Base-by-base conservation (phyloP, 2,329 filamentous ascomycete species). In the Phaeomoniella chlamydospora region DNA sequence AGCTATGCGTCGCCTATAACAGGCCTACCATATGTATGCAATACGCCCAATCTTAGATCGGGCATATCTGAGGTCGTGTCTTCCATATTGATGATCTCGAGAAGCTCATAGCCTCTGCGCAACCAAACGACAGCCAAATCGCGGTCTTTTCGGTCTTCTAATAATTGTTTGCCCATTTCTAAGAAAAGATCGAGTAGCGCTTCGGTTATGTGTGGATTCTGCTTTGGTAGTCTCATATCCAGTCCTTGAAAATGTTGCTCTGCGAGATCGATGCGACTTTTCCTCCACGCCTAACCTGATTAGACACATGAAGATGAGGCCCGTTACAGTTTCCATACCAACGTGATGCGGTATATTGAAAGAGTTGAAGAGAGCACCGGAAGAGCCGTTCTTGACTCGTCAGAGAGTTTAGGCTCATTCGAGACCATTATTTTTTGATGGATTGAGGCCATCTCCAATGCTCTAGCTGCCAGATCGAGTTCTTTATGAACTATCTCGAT, bases 251-350 rank as follows among this genome's bases (percentile, higher is more conserved):
- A 87, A 65, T 90, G 74, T 53, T 84, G 74, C 37, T 93, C 83
- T 17, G 83, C 82, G 33, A 86, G 70, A 39, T 88, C 80, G 11
- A 80, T 63, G 29, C 78, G 72, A 29, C 72, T 66, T 49, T 86
- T 77, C 46, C 76, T 74, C 76, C 79, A 93, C 18, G 77, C 71
- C 83, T 88, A n/a, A 14, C n/a, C n/a, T n/a, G n/a, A n/a, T 16
- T 18, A 42, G n/a, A n/a, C n/a, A n/a, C n/a, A n/a, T n/a, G n/a
- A n/a, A n/a, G n/a, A n/a, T n/a, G n/a, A n/a, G n/a, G n/a, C n/a
- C n/a, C n/a, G n/a, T n/a, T n/a, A n/a, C n/a, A n/a, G n/a, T n/a
- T n/a, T 26, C n/a, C 22, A 26, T 9, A 26, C 22, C 22, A 26
- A n/a, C n/a, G 22, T n/a, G n/a, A 26, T 26, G 22, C 22, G 22